Evolutionary conservation across 768 basidiomycete species (phyloP), one percentile per base, ranked within the genome.

Genomic region (Lactarius tabidus): DNA sequence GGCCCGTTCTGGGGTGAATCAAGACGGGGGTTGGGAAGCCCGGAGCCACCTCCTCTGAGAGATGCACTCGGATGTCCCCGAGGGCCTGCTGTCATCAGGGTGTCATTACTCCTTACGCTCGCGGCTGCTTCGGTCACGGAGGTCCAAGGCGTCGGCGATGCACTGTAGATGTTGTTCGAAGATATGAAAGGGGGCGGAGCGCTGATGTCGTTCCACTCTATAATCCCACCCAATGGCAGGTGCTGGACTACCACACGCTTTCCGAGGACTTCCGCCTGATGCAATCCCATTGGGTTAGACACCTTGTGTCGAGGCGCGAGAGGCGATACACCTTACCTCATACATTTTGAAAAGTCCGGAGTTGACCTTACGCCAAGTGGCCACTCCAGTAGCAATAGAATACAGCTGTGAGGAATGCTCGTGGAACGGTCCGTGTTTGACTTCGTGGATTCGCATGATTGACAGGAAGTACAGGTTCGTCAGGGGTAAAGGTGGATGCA

Each of bases 191-290:
- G n/a, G 23, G 64, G 23, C 53, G 54, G 59, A 58, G 63, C 59
- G 51, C 64, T 58, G 8, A 51, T 36, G 23, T 61, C 38, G 65
- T 78, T 79, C 91, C 91, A 93, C 71, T 85, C 84, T 61, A 95
- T 76, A 29, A 93, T 71, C 0, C 92, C 90, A 23, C 94, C 95
- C 28, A 97, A 81, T 9, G 90, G 89, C 57, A 98, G 79, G 73
- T 97, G 95, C 74, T 98, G 95, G 4, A 98, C 93, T 6, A 98
- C 96, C n/a, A 98, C 95, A 18, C 91, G 84, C 76, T 98, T 98
- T 18, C 88, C 87, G 48, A 98, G 79, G 15, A 98, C 95, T 75
- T 99, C 96, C 8, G 87, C 94, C 85, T 92, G 66, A 17, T 56
- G 29, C 48, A 35, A 59, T 33, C 35, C n/a, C 29, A 20, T 26